Evolutionary conservation across 2,329 filamentous ascomycete species (phyloP).

Genomic region (Colletotrichum cordylinicola): DNA sequence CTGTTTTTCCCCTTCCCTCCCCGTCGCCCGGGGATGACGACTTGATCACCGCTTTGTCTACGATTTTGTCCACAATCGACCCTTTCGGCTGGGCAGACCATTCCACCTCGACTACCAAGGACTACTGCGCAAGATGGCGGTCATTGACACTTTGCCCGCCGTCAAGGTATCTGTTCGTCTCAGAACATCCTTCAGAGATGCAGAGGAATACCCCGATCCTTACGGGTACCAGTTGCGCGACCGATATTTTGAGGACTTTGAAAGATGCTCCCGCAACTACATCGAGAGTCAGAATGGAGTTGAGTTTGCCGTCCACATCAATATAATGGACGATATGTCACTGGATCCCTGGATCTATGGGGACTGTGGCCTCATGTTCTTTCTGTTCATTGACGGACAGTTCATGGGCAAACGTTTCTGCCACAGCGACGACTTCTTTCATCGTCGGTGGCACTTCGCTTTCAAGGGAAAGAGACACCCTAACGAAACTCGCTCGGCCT

Average conservation of each 20-base stretch:
- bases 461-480: slow-evolving; percentile 3
- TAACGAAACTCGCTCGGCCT: background rate
- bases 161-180: background rate
- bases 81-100: background rate
- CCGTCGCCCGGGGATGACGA: background rate
- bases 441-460: background rate
- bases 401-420: slow-evolving; percentile 16
- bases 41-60: background rate
- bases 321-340: slow-evolving; percentile 5
- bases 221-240: background rate
- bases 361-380: slow-evolving; percentile 23
- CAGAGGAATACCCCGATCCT: slow-evolving; percentile 7
- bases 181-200: background rate
- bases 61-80: background rate
- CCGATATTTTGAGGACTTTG: background rate
- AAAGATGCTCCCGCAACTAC: slow-evolving; percentile 26
- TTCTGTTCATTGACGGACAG: slow-evolving; percentile 28
- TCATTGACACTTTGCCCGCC: slow-evolving; percentile 3
- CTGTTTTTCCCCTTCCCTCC: background rate
- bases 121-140: background rate
- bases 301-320: slow-evolving; percentile 27
- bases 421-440: background rate
- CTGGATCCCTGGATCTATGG: slow-evolving; percentile 31
- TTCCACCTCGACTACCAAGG: background rate
- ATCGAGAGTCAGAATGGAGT: slow-evolving; percentile 33